These are phyloP conservation scores for Blastocystis sp. DNA, from an alignment of 352 stramenopile genomes.

Conservation along the genomic window DNA sequence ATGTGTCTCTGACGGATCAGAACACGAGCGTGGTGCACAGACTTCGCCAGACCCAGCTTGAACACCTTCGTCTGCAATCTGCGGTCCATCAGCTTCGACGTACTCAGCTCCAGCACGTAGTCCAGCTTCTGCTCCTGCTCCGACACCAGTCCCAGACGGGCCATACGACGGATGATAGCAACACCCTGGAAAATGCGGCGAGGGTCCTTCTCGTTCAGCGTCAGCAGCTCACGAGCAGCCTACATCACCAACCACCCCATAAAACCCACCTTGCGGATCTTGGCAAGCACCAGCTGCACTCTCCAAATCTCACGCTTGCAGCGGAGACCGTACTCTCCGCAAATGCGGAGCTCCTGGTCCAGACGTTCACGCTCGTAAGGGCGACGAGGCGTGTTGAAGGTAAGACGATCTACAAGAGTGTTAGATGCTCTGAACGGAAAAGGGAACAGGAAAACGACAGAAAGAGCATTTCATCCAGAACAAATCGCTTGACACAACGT, in stretches of 20 bases:
- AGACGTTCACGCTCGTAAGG: constrained; percentile 98
- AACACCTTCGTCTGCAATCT: no score
- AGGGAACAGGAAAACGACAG: not conserved
- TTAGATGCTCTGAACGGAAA: not conserved
- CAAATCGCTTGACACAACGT: not conserved
- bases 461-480: not conserved
- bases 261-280: no score
- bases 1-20: no score
- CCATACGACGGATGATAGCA: constrained; percentile 88
- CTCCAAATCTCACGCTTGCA: constrained; percentile 97
- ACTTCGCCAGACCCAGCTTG: no score
- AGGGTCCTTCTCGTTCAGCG: no score
- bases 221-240: constrained; percentile 86
- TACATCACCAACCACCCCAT: no score
- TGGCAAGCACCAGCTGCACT: no score
- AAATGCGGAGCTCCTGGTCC: constrained; percentile 48
- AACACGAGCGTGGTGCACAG: no score
- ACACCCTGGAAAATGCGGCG: constrained; percentile 95
- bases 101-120: no score
- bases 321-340: constrained; percentile 51
- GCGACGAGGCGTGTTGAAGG: constrained; percentile 92
- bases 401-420: constrained; percentile 77
- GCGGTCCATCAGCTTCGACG: no score
- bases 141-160: no score
- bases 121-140: no score